phyloP scores from a whole-genome alignment of 139 green algal genomes.

The Auxenochlorella pyrenoidosa region DNA sequence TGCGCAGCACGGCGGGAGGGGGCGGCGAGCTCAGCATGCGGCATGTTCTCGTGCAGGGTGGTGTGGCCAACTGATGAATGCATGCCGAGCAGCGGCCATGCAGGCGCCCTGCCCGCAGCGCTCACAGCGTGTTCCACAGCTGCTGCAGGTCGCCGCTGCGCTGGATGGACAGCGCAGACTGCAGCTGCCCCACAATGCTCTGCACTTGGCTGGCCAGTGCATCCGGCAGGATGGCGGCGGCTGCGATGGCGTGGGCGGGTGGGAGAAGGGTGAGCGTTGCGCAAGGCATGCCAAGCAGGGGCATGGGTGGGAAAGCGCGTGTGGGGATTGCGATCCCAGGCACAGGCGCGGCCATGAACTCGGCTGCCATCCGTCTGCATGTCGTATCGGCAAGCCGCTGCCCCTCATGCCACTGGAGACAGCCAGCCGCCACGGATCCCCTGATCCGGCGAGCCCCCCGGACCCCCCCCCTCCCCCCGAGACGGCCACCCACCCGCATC shows the following conservation, averaged over 20 bases:
- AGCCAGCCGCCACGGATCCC: no score
- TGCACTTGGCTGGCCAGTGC: background rate
- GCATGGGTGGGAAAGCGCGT: no score
- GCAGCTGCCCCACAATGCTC: constrained; percentile 1
- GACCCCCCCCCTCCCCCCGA: background rate
- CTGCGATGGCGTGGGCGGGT: background rate
- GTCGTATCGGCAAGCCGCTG: no score
- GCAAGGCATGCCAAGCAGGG: background rate
- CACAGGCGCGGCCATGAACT: no score
- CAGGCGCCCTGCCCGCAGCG: no score
- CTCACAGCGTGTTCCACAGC: background rate
- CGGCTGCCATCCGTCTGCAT: no score
- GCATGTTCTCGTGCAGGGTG: background rate
- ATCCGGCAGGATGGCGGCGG: background rate
- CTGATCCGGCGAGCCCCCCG: background rate
- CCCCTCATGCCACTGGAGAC: no score
- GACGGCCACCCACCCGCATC: background rate
- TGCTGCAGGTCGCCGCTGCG: background rate
- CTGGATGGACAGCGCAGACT: background rate
- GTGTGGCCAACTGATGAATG: no score
- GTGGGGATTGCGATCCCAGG: no score
- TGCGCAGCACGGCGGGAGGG: background rate
- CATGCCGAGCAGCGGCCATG: no score
- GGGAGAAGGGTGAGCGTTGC: background rate
- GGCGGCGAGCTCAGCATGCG: background rate